Conservation (phyloP, 2,329 filamentous ascomycete species). For the Colletotrichum sp. region DNA sequence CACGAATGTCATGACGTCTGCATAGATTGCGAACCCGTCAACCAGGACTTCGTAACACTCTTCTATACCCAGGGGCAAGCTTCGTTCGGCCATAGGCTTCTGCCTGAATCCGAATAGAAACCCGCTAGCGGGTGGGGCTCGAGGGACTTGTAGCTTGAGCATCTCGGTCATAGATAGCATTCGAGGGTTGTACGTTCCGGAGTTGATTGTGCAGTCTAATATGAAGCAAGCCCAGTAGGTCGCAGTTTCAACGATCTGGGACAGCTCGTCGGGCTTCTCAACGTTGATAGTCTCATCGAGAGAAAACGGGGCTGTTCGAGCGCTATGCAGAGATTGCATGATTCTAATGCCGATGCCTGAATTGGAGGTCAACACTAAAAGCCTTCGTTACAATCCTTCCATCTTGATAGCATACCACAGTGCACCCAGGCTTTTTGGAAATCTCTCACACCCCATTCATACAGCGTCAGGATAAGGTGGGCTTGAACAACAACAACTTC, state of each 20-base stretch:
- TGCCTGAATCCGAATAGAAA: neutral
- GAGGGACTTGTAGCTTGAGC: neutral
- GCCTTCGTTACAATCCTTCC: neutral
- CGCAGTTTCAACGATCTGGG: neutral
- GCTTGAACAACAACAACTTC: neutral
- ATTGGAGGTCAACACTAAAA: neutral
- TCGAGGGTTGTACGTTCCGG: neutral
- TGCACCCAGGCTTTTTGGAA: neutral
- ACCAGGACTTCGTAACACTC: neutral
- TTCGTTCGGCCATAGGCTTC: neutral
- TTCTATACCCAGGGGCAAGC: neutral
- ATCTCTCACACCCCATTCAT: neutral
- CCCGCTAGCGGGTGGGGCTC: neutral
- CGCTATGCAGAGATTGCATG: neutral
- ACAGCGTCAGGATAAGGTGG: neutral
- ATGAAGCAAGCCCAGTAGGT: neutral
- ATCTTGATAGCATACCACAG: neutral
- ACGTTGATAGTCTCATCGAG: neutral
- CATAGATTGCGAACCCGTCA: neutral
- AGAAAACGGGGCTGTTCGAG: neutral
- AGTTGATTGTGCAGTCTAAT: neutral
- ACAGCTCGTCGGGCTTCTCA: neutral
- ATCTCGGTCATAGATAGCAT: neutral
- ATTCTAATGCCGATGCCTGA: neutral
- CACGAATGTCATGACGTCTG: neutral